Conservation (phyloP, 768 basidiomycete species). For the Rhodotorula diobovata region DNA sequence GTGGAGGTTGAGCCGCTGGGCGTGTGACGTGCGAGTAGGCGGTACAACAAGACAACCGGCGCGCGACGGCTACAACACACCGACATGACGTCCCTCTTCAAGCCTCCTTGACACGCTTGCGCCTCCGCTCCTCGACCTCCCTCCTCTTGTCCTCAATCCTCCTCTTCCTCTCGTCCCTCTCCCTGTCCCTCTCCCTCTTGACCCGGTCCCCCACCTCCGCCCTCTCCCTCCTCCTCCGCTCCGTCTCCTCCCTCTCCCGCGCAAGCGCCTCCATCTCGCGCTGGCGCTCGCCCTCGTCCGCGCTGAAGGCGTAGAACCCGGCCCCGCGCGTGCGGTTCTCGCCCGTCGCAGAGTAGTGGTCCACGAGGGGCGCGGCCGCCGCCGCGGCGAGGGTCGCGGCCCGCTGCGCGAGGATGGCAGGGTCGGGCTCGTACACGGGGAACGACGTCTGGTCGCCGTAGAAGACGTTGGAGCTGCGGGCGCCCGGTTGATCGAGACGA, state of each 20-base stretch:
- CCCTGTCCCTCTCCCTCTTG: conserved; percentile 9
- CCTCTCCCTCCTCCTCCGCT: conserved; percentile 20
- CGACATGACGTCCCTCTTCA: not conserved
- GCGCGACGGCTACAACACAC: not conserved
- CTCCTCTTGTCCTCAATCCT: conserved; percentile 33
- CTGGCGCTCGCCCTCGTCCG: conserved; percentile 70
- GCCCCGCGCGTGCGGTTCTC: conserved; percentile 88
- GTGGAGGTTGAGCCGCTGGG: conserved; percentile 58
- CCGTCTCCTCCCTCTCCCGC: conserved; percentile 69
- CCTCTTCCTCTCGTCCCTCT: conserved; percentile 23
- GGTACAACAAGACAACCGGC: not conserved
- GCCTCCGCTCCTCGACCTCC: conserved; percentile 23
- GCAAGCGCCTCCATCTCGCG: conserved; percentile 79
- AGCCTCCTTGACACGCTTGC: not conserved
- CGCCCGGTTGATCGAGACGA: not conserved
- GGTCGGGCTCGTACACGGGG: conserved; percentile 79
- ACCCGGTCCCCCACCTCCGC: conserved; percentile 17
- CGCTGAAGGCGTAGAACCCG: conserved; percentile 85
- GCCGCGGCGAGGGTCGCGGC: conserved; percentile 63
- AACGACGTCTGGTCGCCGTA: conserved; percentile 58
- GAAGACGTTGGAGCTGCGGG: conserved; percentile 24
- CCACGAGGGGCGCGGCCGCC: conserved; percentile 63
- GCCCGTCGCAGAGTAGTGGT: conserved; percentile 73
- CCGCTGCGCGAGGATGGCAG: conserved; percentile 71
- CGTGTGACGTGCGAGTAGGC: conserved; percentile 3